Percentiles rank a stretch among this genome's conserved stretches.
These are phyloP conservation scores for Hericium alpestre DNA, from an alignment of 768 basidiomycete species.

Conservation along the genomic window DNA sequence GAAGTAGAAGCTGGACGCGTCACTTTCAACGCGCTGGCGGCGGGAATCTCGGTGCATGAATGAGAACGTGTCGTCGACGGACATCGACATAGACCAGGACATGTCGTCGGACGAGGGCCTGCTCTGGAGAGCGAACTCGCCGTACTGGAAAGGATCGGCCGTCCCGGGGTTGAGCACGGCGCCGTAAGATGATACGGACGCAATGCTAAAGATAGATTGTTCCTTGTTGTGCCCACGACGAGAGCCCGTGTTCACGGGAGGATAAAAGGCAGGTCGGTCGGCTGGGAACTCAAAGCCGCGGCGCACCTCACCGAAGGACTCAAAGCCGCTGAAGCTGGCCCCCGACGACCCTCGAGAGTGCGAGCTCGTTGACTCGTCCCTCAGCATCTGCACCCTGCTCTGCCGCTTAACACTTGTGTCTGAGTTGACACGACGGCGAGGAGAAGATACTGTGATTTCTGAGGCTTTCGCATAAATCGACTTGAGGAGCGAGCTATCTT, in stretches of 20 bases:
- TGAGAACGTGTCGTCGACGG: constrained; percentile 66
- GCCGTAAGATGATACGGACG: constrained; percentile 74
- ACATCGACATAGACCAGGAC: constrained; percentile 34
- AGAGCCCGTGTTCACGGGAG: constrained; percentile 30
- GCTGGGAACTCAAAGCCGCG: constrained; percentile 67
- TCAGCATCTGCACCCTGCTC: constrained; percentile 17
- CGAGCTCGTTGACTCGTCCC: constrained; percentile 6
- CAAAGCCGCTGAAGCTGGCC: constrained; percentile 60
- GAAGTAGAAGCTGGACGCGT: constrained; percentile 73
- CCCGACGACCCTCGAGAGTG: constrained; percentile 35
- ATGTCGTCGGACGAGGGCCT: constrained; percentile 51
- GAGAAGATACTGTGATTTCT: constrained; percentile 24
- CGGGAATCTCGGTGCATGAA: constrained; percentile 34
- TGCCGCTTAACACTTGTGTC: constrained; percentile 31
- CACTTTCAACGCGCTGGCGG: constrained; percentile 57
- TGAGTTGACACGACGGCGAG: constrained; percentile 31
- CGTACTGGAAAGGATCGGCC: constrained; percentile 69
- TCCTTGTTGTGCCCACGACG: constrained; percentile 34
- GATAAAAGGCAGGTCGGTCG: constrained; percentile 56
- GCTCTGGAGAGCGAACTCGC: constrained; percentile 27
- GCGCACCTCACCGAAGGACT: constrained; percentile 70
- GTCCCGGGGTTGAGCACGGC: constrained; percentile 51
- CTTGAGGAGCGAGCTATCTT: constrained; percentile 21
- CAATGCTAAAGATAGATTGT: constrained; percentile 62
- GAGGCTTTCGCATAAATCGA: constrained; percentile 16